phyloP scores from a whole-genome alignment of 2,329 filamentous ascomycete genomes.

The Pezicula radicicola region DNA sequence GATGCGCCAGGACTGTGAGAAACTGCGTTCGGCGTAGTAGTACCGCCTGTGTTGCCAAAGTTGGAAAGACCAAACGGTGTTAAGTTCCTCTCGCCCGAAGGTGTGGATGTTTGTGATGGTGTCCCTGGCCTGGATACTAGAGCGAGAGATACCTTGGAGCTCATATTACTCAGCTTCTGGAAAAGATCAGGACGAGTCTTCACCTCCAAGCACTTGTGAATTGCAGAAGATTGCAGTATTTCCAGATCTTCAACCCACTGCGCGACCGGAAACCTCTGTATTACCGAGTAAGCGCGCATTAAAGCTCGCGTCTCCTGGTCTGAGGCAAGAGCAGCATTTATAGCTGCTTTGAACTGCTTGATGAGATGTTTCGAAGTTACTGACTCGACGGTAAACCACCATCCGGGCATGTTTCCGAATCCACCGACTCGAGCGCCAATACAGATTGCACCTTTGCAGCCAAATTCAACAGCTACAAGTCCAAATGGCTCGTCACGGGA shows the following conservation, averaged over 20 bases:
- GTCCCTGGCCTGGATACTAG: conserved; percentile 44
- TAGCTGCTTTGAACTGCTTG: conserved; percentile 61
- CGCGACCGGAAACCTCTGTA: conserved; percentile 63
- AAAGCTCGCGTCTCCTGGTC: conserved; percentile 50
- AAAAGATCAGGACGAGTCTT: neutral
- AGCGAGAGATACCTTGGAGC: neutral
- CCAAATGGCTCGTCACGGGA: conserved; percentile 67
- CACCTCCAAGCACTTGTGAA: conserved; percentile 41
- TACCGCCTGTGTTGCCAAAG: neutral
- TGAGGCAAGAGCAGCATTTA: conserved; percentile 56
- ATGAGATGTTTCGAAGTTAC: conserved; percentile 59
- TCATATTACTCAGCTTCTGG: neutral
- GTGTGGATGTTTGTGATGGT: conserved; percentile 36
- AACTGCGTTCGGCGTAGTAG: neutral
- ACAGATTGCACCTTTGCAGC: conserved; percentile 63
- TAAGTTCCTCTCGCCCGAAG: neutral
- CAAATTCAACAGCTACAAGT: conserved; percentile 66
- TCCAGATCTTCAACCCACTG: conserved; percentile 64
- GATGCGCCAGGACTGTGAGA: neutral
- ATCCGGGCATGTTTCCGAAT: conserved; percentile 65
- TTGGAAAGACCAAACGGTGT: neutral
- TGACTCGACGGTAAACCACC: conserved; percentile 67
- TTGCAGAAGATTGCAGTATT: conserved; percentile 56
- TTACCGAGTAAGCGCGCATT: conserved; percentile 62
- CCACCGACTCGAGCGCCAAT: conserved; percentile 64